Evolutionary conservation across 352 stramenopile genomes (phyloP).

Genomic region (Discostella stelligera): DNA sequence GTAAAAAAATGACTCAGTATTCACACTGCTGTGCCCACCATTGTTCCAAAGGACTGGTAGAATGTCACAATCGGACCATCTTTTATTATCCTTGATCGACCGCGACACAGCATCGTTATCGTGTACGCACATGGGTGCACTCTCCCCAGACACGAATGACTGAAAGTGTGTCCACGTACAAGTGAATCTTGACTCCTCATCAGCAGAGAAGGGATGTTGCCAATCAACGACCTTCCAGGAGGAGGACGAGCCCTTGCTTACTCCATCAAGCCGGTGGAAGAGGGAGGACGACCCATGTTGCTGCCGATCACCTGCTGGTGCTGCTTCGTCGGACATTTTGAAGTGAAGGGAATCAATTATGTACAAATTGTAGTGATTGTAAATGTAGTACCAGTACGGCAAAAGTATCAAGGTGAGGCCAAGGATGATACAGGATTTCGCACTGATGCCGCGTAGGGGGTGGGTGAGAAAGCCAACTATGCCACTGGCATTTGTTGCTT

Average conservation of each 20-base stretch:
- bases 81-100: constrained; percentile 2
- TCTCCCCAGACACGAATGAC: constrained; percentile 7
- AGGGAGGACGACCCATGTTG: too few species aligned
- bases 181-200: constrained; percentile 12
- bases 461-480: too few species aligned
- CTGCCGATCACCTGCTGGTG: too few species aligned
- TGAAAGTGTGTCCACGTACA: constrained; percentile 1
- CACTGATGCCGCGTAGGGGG: too few species aligned
- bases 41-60: constrained; percentile 22
- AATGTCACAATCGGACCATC: constrained; percentile 19
- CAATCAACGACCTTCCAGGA: constrained; percentile 17
- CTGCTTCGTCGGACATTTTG: too few species aligned
- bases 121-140: background rate
- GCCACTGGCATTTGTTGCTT: too few species aligned
- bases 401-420: too few species aligned
- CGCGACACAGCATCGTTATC: background rate
- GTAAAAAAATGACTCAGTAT: constrained; percentile 24
- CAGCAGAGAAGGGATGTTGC: background rate
- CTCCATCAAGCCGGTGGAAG: too few species aligned
- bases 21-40: background rate
- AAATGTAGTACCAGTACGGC: too few species aligned
- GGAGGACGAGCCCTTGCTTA: background rate
- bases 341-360: too few species aligned
- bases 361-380: too few species aligned
- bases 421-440: too few species aligned